phyloP scores from a whole-genome alignment of 1,284 basidiomycete genomes.

The Ustilago esculenta region DNA sequence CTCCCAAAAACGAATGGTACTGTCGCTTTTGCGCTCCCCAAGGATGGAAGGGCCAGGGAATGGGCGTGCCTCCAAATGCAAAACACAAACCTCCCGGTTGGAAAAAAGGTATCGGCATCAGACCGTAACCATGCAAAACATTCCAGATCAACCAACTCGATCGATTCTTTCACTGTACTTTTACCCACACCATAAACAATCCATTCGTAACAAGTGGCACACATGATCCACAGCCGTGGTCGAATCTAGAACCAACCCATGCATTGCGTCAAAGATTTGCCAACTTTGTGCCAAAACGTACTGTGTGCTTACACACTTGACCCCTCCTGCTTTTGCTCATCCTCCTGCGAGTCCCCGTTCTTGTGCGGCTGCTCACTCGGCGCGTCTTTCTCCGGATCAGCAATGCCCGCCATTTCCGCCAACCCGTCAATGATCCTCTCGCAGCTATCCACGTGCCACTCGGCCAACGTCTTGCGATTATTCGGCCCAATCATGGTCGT shows the following conservation, averaged over 20 bases:
- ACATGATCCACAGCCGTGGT: background rate
- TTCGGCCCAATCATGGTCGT: slow-evolving; percentile 62
- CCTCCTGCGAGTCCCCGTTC: background rate
- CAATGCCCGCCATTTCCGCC: slow-evolving; percentile 57
- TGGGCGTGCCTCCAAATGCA: slow-evolving; percentile 34
- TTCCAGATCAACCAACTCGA: too few relatives aligned
- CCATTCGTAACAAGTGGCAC: too few relatives aligned
- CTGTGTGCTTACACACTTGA: background rate
- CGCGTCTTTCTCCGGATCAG: slow-evolving; percentile 7
- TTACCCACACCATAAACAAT: too few relatives aligned
- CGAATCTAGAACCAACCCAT: too few relatives aligned
- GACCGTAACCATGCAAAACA: slow-evolving; percentile 8
- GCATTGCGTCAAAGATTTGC: too few relatives aligned
- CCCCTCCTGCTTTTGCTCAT: background rate
- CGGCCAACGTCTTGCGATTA: slow-evolving; percentile 62
- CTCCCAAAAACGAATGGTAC: slow-evolving; percentile 60
- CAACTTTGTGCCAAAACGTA: too few relatives aligned
- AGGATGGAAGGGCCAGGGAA: slow-evolving; percentile 56
- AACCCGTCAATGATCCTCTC: slow-evolving; percentile 58
- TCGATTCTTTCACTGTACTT: background rate
- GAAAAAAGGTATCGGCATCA: slow-evolving; percentile 28
- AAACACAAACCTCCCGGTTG: slow-evolving; percentile 25
- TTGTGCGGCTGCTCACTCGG: slow-evolving; percentile 12
- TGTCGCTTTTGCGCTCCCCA: slow-evolving; percentile 65
- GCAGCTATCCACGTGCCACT: slow-evolving; percentile 61